phyloP scores from a whole-genome alignment of 345 rosid genomes.

The Cardiospermum halicacabum region DNA sequence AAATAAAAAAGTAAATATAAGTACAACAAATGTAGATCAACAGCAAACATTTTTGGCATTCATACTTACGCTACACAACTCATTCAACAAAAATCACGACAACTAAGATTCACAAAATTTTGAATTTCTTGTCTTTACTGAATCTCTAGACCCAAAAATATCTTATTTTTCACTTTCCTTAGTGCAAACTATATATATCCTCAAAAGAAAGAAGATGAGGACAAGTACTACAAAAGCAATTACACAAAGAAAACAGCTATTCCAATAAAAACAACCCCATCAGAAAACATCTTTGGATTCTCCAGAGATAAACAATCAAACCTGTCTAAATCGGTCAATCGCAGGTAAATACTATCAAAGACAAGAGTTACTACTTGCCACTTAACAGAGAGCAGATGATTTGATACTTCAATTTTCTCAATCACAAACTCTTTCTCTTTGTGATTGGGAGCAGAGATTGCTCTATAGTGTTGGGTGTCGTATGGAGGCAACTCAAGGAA shows the following conservation, averaged over 20 bases:
- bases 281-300: background rate
- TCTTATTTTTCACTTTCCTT: background rate
- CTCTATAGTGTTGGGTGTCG: background rate
- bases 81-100: too few species aligned
- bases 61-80: background rate
- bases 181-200: background rate
- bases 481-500: background rate
- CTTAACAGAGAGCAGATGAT: background rate
- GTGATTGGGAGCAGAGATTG: background rate
- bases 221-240: too few species aligned
- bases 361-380: background rate
- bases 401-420: background rate
- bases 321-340: background rate
- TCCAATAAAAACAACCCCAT: background rate
- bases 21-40: too few species aligned
- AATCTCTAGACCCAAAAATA: background rate
- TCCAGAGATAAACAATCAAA: background rate
- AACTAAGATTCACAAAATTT: background rate
- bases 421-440: background rate
- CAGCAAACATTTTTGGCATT: background rate
- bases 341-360: background rate
- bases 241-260: too few species aligned
- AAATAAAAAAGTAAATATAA: too few species aligned
- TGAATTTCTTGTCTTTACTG: background rate
- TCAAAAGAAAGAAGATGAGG: too few species aligned